Conservation (phyloP, 2,329 filamentous ascomycete genomes). For the Orbilia blumenaviensis region DNA sequence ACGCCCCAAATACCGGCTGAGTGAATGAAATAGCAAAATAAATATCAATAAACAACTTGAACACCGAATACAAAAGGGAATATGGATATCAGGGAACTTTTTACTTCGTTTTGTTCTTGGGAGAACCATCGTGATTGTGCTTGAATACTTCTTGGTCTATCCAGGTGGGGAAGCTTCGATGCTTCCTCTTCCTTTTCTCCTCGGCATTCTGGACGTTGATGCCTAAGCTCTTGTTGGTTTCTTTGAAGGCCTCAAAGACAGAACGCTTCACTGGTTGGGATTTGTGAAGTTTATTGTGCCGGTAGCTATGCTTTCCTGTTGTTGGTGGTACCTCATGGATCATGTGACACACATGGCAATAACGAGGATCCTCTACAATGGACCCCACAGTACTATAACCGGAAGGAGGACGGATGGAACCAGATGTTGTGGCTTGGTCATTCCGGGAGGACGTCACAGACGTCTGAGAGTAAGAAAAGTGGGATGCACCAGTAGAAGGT, state of each 20-base stretch:
- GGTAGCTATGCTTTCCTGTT: conserved; percentile 33
- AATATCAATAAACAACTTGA: neutral
- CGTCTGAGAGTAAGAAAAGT: conserved; percentile 38
- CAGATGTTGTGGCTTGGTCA: conserved; percentile 23
- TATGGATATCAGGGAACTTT: neutral
- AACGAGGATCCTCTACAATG: conserved; percentile 37
- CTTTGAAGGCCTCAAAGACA: conserved; percentile 47
- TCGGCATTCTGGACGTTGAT: conserved; percentile 12
- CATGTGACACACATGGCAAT: conserved; percentile 48
- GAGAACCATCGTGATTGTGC: conserved; percentile 13
- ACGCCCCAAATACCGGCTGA: conserved; percentile 4
- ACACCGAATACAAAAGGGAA: neutral
- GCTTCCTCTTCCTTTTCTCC: conserved; percentile 41
- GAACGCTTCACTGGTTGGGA: conserved; percentile 21
- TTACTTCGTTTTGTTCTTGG: conserved; percentile 27
- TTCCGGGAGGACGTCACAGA: conserved; percentile 29
- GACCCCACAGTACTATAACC: conserved; percentile 24
- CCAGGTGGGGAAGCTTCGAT: conserved; percentile 40
- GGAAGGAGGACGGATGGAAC: conserved; percentile 38
- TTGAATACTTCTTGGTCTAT: conserved; percentile 28
- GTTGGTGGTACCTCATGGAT: conserved; percentile 36
- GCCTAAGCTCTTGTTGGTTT: conserved; percentile 39
- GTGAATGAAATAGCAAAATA: neutral
- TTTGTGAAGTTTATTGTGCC: conserved; percentile 39
- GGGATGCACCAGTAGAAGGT: conserved; percentile 41